Conservation (phyloP, 2,329 filamentous ascomycete species). For the Colletotrichum salicis region DNA sequence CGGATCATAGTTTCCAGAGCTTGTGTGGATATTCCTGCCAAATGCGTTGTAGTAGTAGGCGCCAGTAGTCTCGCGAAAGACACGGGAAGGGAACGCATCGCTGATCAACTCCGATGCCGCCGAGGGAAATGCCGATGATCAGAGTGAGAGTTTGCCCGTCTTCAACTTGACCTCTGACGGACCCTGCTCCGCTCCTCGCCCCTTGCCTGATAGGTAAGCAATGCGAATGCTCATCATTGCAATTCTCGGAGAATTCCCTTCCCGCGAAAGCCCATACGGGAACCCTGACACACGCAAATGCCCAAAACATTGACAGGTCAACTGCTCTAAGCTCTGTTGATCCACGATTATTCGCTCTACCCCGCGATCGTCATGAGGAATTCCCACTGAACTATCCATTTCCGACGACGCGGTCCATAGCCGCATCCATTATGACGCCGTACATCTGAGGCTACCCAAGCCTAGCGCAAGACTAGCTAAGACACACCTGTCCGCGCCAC, state of each 20-base stretch:
- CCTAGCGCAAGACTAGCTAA: background rate
- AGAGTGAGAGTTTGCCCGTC: background rate
- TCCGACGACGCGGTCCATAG: constrained; percentile 1
- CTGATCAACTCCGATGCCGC: background rate
- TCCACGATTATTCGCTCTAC: background rate
- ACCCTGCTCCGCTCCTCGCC: background rate
- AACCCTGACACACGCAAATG: background rate
- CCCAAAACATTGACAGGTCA: background rate
- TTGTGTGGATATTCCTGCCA: background rate
- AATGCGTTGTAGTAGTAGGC: background rate
- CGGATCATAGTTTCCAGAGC: background rate
- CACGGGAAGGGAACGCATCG: background rate
- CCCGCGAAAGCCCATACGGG: background rate
- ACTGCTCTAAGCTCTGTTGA: background rate
- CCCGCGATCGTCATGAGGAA: background rate
- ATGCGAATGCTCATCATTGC: background rate
- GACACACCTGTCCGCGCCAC: background rate
- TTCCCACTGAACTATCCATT: background rate
- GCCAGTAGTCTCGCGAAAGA: background rate
- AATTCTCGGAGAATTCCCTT: background rate
- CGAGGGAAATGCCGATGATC: background rate
- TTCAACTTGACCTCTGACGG: background rate
- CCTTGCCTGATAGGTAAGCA: background rate
- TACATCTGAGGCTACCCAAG: background rate
- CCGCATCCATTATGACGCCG: constrained; percentile 8